phyloP scores from a whole-genome alignment of 2,329 filamentous ascomycete genomes.

The Zopfia rhizophila region DNA sequence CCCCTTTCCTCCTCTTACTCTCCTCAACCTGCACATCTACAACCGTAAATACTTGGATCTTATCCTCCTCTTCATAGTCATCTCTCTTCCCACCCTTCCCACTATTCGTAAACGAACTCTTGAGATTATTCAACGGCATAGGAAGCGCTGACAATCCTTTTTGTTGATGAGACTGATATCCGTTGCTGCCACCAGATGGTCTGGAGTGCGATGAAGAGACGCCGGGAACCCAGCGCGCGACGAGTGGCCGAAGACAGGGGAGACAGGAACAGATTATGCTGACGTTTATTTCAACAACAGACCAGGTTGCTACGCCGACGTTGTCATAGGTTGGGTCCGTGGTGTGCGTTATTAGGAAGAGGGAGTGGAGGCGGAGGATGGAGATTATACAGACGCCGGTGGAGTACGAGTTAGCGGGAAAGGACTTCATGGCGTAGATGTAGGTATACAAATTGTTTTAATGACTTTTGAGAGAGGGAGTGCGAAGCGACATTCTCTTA shows the following conservation, averaged over 20 bases:
- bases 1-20: not conserved
- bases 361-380: constrained; percentile 30
- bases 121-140: constrained; percentile 7
- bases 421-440: no score
- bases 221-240: constrained; percentile 18
- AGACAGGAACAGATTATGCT: constrained; percentile 34
- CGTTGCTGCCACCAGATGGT: constrained; percentile 1
- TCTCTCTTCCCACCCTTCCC: constrained; percentile 3
- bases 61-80: constrained; percentile 4
- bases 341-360: constrained; percentile 22
- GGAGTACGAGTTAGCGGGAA: no score
- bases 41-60: constrained; percentile 11
- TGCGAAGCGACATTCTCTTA: no score
- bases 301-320: constrained; percentile 22
- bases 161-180: not conserved
- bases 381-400: constrained; percentile 45
- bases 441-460: constrained; percentile 2
- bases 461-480: not conserved
- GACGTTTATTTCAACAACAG: constrained; percentile 29
- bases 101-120: not conserved
- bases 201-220: not conserved
- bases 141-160: constrained; percentile 2
- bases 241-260: constrained; percentile 26
- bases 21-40: constrained; percentile 14
- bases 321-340: constrained; percentile 30